Conservation (phyloP, 2,329 filamentous ascomycete genomes). For the Hypoxylon sp. region DNA sequence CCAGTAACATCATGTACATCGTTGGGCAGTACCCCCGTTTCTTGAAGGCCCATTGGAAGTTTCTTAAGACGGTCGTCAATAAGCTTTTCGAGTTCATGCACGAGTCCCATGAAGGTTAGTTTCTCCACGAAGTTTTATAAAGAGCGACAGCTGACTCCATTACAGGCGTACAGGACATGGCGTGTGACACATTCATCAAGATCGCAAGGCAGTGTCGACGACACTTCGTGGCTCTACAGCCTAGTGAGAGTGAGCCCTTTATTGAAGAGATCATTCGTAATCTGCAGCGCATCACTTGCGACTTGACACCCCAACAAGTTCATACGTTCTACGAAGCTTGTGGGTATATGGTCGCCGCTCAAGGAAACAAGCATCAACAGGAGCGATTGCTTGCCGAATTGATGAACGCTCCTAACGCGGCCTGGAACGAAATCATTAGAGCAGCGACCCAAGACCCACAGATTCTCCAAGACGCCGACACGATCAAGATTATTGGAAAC, state of each 20-base stretch:
- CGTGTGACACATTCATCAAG: conserved; percentile 99
- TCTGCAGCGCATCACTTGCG: conserved; percentile 94
- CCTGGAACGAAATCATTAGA: conserved; percentile 95
- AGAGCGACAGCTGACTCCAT: conserved; percentile 46
- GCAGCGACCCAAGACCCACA: conserved; percentile 86
- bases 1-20: conserved; percentile 99
- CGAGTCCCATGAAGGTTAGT: conserved; percentile 92
- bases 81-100: conserved; percentile 99
- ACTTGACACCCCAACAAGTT: conserved; percentile 95
- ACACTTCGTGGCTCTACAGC: conserved; percentile 96
- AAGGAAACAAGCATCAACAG: conserved; percentile 94
- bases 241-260: conserved; percentile 93
- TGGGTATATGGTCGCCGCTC: conserved; percentile 98
- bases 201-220: conserved; percentile 98
- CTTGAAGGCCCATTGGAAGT: conserved; percentile 99
- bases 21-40: conserved; percentile 98
- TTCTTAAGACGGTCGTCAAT: conserved; percentile 99
- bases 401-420: conserved; percentile 92
- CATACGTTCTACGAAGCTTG: conserved; percentile 99
- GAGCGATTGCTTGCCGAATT: conserved; percentile 91
- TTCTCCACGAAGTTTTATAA: neutral
- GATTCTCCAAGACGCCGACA: conserved; percentile 90
- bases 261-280: conserved; percentile 98
- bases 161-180: conserved; percentile 96
- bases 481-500: conserved; percentile 98